A percentile compares a stretch with the other conserved stretches of the same genome.
These are phyloP conservation scores for Crepidotus variabilis DNA, from an alignment of 768 basidiomycete species.

Conservation along the genomic window DNA sequence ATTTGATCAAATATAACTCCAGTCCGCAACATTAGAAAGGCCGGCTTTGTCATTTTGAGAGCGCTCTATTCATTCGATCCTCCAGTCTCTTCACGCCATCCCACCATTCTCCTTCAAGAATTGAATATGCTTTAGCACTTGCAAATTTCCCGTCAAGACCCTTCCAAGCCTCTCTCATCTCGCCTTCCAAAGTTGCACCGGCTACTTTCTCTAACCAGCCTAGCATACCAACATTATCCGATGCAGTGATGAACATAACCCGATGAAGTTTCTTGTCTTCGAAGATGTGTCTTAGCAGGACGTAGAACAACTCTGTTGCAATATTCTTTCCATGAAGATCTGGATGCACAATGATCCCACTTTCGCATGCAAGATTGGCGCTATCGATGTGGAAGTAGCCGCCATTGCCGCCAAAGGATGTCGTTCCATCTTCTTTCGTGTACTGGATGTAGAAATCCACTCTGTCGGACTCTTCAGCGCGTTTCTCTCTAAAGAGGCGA, in stretches of 20 bases:
- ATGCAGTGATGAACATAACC: slow-evolving; percentile 35
- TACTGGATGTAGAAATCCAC: slow-evolving; percentile 36
- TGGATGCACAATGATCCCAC: slow-evolving; percentile 36
- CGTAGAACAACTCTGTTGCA: slow-evolving; percentile 42
- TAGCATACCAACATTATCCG: slow-evolving; percentile 40
- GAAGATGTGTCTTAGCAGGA: slow-evolving; percentile 36
- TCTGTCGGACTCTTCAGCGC: slow-evolving; percentile 27
- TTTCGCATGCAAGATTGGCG: slow-evolving; percentile 32
- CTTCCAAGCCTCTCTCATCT: slow-evolving; percentile 37
- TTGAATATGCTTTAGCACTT: slow-evolving; percentile 37
- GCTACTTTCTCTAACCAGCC: slow-evolving; percentile 41
- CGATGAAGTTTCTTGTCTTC: slow-evolving; percentile 40
- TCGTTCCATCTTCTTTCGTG: slow-evolving; percentile 19
- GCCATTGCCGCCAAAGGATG: slow-evolving; percentile 31
- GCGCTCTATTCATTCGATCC: slow-evolving; percentile 14
- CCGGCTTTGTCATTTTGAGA: no score
- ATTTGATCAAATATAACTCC: no score
- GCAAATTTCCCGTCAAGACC: slow-evolving; percentile 28
- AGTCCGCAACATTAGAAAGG: no score
- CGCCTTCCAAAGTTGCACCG: slow-evolving; percentile 34
- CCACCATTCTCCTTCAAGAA: slow-evolving; percentile 41
- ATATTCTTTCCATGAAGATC: slow-evolving; percentile 32
- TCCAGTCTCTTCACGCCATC: slow-evolving; percentile 31
- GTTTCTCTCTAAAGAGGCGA: slow-evolving; percentile 27
- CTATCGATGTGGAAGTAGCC: slow-evolving; percentile 32